Base-by-base conservation (phyloP, 2,329 filamentous ascomycete species). In the Alternaria atra region DNA sequence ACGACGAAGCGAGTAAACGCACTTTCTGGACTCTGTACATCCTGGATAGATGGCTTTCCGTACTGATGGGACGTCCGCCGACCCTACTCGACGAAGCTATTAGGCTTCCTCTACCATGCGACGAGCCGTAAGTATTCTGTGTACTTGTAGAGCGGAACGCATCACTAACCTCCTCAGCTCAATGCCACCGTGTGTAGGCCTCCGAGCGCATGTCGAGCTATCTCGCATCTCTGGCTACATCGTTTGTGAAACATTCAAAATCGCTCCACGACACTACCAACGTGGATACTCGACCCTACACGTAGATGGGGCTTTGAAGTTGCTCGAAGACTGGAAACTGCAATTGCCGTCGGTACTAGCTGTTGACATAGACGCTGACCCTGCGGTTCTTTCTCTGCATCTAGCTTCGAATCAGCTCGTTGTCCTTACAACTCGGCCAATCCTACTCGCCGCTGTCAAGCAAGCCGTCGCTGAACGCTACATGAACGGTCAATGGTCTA, bases 31-130 rank as follows among this genome's bases (percentile, higher is more conserved):
- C 69, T 2, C 56, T 74, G 1, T 74, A 72, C 46, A 55, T 71
- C n/a, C 46, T 74, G 29, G 71, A 74, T 40, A 61, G 71, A 48
- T 74, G 71, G 71, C 63, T 73, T 17, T 69, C 68, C 27, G 67
- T 69, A 35, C 25, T 74, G 5, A 72, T 74, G 71, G 71, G 71
- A 6, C 64, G 71, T 15, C 68, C 70, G 12, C 68, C 71, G 12
- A 67, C 67, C 2, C 64, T 74, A 52, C 53, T 64, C n/a, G 69
- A 73, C 35, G 70, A 73, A 30, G 65, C 70, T 17, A 72, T 74
- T 5, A 63, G 65, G 20, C 59, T 72, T 29, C 64, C 70, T 42
- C 61, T 70, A 46, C 71, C 71, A 56, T 44, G 44, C 52, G 64
- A 68, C 55, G 62, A 43, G 20, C 53, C 61, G 71, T 74, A 65